Base-by-base conservation (phyloP, 2,329 filamentous ascomycete species). In the Trichoderma asperellum region DNA sequence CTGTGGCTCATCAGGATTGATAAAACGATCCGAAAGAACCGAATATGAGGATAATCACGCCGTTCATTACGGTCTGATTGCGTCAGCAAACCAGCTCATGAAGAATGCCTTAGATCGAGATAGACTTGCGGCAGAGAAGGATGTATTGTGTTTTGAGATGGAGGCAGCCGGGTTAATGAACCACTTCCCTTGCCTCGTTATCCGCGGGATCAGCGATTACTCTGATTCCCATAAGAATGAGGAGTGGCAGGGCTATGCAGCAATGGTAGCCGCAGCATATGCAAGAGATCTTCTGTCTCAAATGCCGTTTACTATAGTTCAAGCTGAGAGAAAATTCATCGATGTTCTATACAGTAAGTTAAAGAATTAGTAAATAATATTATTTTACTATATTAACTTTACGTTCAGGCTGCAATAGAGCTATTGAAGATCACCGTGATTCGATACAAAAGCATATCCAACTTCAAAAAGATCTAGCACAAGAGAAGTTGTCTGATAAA, bases 401-500 rank as follows among this genome's bases (percentile, higher is more conserved):
- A 10, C 4, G 21, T 47, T 1, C 10, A 47, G n/a, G 18, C 37
- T 21, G 8, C 7, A 6, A 47, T 21, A 2, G 5, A 1, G 43
- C n/a, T 47, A 16, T 40, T 6, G 37, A 40, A 40, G 14, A 18
- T 14, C 5, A 40, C 37, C 16, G 37, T 18, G 16, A 40, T 18
- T 40, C 37, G 16, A 2, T 40, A 7, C 14, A 40, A 18, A 18
- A 40, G 37, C 16, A 18, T 2, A 14, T 40, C 37, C 37, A 40
- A 40, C 5, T 16, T 2, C 37, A 40, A 40, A 16, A 40, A 40
- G 4, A 4, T 18, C 37, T 16, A 18, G 37, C 14, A 40, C 4
- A 67, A 4, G 6, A 64, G 12, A 70, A 29, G 57, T 24, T 62
- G 7, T 47, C 49, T 3, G 14, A 64, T 37, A n/a, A 69, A 18